Conservation (phyloP, 305 asterid genomes). For the Fraxinus dipetala region DNA sequence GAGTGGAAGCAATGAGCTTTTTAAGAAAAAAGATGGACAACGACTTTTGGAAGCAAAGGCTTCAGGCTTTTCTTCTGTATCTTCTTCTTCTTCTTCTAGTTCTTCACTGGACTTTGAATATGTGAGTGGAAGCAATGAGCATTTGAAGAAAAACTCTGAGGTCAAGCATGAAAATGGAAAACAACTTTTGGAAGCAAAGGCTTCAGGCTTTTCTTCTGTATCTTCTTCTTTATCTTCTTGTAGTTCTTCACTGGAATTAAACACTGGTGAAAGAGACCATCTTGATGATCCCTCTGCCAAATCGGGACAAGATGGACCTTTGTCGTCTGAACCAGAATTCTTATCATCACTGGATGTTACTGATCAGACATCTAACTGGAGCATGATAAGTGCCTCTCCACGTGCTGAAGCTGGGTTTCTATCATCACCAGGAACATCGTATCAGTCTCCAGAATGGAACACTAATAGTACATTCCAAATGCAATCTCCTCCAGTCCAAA, state of each 20-base stretch:
- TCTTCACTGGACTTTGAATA: constrained; percentile 10
- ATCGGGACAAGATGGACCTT: constrained; percentile 26
- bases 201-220: constrained; percentile 20
- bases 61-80: constrained; percentile 20
- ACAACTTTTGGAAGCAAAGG: constrained; percentile 22
- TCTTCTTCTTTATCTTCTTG: constrained; percentile 26
- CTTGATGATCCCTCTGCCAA: constrained; percentile 15
- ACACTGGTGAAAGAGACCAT: constrained; percentile 19
- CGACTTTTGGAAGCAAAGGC: constrained; percentile 22
- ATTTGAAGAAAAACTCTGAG: constrained; percentile 23
- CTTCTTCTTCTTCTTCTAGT: constrained; percentile 27
- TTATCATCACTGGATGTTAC: constrained; percentile 25
- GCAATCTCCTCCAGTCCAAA: constrained; percentile 52
- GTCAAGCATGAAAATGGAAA: constrained; percentile 21
- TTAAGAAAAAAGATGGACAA: constrained; percentile 19
- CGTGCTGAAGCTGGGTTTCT: constrained; percentile 22
- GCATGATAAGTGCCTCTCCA: constrained; percentile 53
- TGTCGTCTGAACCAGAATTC: constrained; percentile 20
- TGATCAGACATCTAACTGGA: constrained; percentile 43
- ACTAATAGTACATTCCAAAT: constrained; percentile 16
- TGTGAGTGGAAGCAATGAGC: constrained; percentile 7
- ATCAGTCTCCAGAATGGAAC: constrained; percentile 28
- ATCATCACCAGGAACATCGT: constrained; percentile 18
- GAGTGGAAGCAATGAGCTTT: constrained; percentile 26
- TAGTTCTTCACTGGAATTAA: constrained; percentile 13